Evolutionary conservation across 78 protist genomes (phyloP), one percentile per base, ranked within the genome.

Genomic region (Dictyostelium purpureum): DNA sequence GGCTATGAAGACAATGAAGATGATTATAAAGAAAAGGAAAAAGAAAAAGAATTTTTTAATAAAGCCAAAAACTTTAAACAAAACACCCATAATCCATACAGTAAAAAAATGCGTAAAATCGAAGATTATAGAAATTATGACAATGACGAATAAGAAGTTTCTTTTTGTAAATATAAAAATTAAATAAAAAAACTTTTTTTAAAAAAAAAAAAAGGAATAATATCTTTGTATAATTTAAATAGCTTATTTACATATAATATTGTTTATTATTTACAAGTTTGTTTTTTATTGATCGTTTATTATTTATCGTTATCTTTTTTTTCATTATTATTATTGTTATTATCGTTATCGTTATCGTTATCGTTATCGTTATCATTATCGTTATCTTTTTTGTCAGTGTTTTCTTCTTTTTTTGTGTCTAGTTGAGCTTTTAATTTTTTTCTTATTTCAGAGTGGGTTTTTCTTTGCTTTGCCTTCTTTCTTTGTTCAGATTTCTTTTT

Each of bases 401-500:
- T 42, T 2, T 66, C 66, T 40, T 67, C 45, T n/a, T 79, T 52
- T 51, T 24, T 47, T 3, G 7, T 31, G 18, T 47, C 24, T n/a
- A 85, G 33, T 59, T 70, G 38, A 14, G n/a, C 16, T 12, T 85
- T 73, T 45, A 85, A 33, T 61, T 85, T 85, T 51, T 85, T 85
- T 61, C 91, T 85, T 1, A 85, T 85, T 21, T 85, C 76, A 57
- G 77, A 56, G 43, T 85, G 91, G 1, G 26, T 57, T 61, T 65
- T 70, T 33, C 78, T 70, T 59, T 85, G 91, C 45, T 85, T 85
- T 19, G n/a, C 59, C 40, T 70, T 47, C 40, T 85, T 85, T 70
- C 90, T 82, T 47, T 82, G 74, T 43, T 82, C 70, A 43, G 90
- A 38, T 56, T 82, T 82, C 54, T 70, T 82, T 57, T 47, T 49